Conservation (phyloP, 495 filamentous ascomycete genomes). For the Hypoxylon cercidicola region DNA sequence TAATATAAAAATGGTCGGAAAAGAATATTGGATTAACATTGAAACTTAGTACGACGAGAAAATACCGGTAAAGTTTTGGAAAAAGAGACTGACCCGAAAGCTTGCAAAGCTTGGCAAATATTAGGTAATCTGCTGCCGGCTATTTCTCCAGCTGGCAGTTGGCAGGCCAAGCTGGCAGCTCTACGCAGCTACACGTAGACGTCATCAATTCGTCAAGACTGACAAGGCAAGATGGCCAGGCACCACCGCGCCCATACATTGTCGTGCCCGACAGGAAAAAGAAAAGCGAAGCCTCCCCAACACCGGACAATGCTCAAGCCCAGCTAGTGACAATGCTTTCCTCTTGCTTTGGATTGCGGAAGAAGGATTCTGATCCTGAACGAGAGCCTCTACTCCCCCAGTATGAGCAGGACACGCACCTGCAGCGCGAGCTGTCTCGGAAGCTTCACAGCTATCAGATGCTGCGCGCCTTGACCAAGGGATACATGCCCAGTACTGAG, state of each 20-base stretch:
- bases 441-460: slow-evolving; percentile 95
- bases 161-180: slow-evolving; percentile 1
- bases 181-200: slow-evolving; percentile 37
- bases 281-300: slow-evolving; percentile 3
- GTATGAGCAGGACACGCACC: slow-evolving; percentile 82
- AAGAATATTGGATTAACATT: too few species aligned
- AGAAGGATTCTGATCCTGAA: slow-evolving; percentile 55
- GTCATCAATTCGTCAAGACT: slow-evolving; percentile 39
- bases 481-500: slow-evolving; percentile 92
- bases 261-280: slow-evolving; percentile 7
- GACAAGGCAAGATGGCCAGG: slow-evolving; percentile 9
- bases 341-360: slow-evolving; percentile 52
- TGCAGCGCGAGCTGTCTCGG: slow-evolving; percentile 80
- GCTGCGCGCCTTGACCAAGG: slow-evolving; percentile 81
- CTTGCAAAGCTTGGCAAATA: background rate
- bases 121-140: slow-evolving; percentile 2
- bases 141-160: too few species aligned
- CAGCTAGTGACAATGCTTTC: slow-evolving; percentile 39
- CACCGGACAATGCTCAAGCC: slow-evolving; percentile 23
- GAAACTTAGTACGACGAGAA: too few species aligned
- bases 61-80: too few species aligned
- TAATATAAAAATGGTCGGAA: too few species aligned
- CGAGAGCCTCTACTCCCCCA: slow-evolving; percentile 83
- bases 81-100: too few species aligned
- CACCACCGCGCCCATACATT: background rate